A percentile compares a stretch with the other conserved stretches of the same genome.
Conservation (phyloP, 2,329 filamentous ascomycete species). For the Aspergillus terreus region DNA sequence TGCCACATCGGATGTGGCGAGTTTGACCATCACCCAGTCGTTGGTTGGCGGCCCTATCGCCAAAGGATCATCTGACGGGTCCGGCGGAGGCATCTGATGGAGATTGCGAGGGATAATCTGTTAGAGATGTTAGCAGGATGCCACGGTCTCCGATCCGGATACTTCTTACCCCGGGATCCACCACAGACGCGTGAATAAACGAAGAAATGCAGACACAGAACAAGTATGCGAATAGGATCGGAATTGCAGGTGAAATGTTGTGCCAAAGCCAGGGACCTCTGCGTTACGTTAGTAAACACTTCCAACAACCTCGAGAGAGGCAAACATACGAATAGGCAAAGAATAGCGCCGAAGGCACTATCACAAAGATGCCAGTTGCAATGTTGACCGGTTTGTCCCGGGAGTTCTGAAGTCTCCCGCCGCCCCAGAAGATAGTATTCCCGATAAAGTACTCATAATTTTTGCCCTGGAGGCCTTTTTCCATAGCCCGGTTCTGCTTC, state of each 20-base stretch:
- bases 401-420: slow-evolving; percentile 84
- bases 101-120: slow-evolving; percentile 90
- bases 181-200: slow-evolving; percentile 85
- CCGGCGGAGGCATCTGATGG: slow-evolving; percentile 76
- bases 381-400: slow-evolving; percentile 84
- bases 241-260: slow-evolving; percentile 81
- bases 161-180: slow-evolving; percentile 81
- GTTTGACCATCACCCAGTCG: slow-evolving; percentile 90
- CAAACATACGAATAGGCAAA: slow-evolving; percentile 65
- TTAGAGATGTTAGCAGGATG: slow-evolving; percentile 9
- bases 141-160: not conserved
- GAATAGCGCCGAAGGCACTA: slow-evolving; percentile 77
- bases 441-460: slow-evolving; percentile 94
- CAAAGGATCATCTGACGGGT: slow-evolving; percentile 75
- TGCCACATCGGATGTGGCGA: slow-evolving; percentile 67
- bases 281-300: slow-evolving; percentile 28
- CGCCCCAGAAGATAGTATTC: slow-evolving; percentile 85
- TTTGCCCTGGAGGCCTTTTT: slow-evolving; percentile 52
- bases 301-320: not conserved
- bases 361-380: slow-evolving; percentile 74
- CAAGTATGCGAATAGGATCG: slow-evolving; percentile 86
- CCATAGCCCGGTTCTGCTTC: slow-evolving; percentile 35
- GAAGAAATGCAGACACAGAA: slow-evolving; percentile 88
- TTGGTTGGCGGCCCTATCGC: slow-evolving; percentile 79
- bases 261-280: slow-evolving; percentile 77